Evolutionary conservation across 164 flowering plant species (phyloP).

Genomic region (Kalanchoe fedtschenkoi): DNA sequence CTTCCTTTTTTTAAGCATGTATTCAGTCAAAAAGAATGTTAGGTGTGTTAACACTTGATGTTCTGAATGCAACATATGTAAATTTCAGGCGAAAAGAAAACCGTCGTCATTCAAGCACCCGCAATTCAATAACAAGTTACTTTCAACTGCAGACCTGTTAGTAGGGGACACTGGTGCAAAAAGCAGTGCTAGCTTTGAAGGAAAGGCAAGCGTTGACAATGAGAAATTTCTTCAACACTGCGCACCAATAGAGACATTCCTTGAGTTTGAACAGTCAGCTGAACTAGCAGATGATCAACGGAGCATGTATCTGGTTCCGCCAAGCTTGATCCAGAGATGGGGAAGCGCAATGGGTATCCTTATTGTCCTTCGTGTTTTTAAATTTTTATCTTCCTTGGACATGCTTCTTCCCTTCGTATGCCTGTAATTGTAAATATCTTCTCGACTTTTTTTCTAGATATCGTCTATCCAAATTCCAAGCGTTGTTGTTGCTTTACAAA

Average conservation of each 20-base stretch:
- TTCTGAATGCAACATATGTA: neutral
- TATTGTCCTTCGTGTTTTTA: neutral
- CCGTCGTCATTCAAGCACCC: constrained; percentile 42
- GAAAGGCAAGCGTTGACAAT: neutral
- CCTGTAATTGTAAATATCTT: constrained; percentile 11
- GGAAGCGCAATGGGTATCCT: constrained; percentile 99
- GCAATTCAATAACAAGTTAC: constrained; percentile 36
- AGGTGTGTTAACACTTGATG: neutral
- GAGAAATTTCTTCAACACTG: constrained; percentile 24
- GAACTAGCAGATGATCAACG: constrained; percentile 11
- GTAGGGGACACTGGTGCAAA: constrained; percentile 16
- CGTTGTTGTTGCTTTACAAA: constrained; percentile 98
- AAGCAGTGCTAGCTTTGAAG: neutral
- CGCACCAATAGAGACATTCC: constrained; percentile 58
- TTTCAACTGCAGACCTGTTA: constrained; percentile 42
- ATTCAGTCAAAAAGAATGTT: neutral
- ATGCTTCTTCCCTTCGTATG: neutral
- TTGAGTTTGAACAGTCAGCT: constrained; percentile 32
- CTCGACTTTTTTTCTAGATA: constrained; percentile 50
- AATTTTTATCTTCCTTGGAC: neutral
- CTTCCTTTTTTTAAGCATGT: neutral
- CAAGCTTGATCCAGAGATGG: constrained; percentile 78
- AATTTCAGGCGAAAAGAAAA: constrained; percentile 67
- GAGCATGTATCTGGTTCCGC: constrained; percentile 50
- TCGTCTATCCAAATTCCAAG: constrained; percentile 80